A percentile compares a stretch with the other conserved stretches of the same genome.
These are phyloP conservation scores for Suillus occidentalis DNA, from an alignment of 768 basidiomycete genomes.

Conservation along the genomic window DNA sequence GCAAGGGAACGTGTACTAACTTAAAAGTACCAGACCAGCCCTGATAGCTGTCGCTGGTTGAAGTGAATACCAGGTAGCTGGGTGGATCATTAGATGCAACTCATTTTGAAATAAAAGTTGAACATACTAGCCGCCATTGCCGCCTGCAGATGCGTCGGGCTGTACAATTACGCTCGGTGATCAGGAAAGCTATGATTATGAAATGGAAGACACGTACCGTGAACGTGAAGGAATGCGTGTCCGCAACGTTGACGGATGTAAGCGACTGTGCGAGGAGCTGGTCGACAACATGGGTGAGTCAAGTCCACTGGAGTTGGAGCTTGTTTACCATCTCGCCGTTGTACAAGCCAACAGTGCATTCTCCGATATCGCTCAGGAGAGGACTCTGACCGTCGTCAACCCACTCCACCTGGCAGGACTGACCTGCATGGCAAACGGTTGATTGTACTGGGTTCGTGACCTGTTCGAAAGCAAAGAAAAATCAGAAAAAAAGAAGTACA, in stretches of 20 bases:
- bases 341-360: constrained; percentile 56
- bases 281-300: constrained; percentile 3
- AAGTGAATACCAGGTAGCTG: constrained; percentile 65
- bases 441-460: constrained; percentile 45
- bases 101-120: neutral
- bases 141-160: constrained; percentile 58
- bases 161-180: constrained; percentile 21
- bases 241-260: constrained; percentile 52
- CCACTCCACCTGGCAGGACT: constrained; percentile 59
- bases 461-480: constrained; percentile 28
- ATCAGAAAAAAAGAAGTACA: neutral
- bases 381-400: constrained; percentile 60
- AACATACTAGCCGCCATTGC: constrained; percentile 57
- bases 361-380: constrained; percentile 48
- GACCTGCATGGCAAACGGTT: constrained; percentile 52
- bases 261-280: constrained; percentile 62
- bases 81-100: constrained; percentile 7
- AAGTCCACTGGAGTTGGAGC: neutral
- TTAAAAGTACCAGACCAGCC: constrained; percentile 57
- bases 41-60: constrained; percentile 34
- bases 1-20: constrained; percentile 34
- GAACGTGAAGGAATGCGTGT: constrained; percentile 48
- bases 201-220: constrained; percentile 40
- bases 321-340: constrained; percentile 50
- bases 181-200: neutral